Evolutionary conservation across 768 basidiomycete species (phyloP).

Genomic region (Cystobasidium ongulense): DNA sequence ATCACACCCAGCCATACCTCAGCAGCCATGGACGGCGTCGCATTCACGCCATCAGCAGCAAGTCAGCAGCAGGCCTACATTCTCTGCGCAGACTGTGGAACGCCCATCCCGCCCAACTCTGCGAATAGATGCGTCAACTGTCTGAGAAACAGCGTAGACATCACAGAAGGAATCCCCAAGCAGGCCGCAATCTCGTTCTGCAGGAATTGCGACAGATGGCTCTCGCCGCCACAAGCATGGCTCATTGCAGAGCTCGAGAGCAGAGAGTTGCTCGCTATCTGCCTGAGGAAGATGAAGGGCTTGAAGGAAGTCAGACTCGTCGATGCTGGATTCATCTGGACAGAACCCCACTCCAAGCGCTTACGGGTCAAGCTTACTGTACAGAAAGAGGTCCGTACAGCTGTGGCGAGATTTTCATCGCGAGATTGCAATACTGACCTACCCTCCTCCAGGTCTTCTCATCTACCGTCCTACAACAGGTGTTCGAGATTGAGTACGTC

Average conservation of each 20-base stretch:
- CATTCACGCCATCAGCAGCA: constrained; percentile 10
- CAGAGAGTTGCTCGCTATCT: constrained; percentile 83
- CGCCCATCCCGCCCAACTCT: constrained; percentile 51
- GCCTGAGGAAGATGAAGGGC: constrained; percentile 88
- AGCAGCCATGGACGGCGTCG: constrained; percentile 12
- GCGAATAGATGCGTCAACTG: constrained; percentile 86
- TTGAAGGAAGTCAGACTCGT: constrained; percentile 87
- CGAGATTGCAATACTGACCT: not conserved
- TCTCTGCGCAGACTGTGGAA: constrained; percentile 45
- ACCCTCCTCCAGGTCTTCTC: constrained; percentile 61
- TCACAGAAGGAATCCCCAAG: constrained; percentile 87
- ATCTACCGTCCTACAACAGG: constrained; percentile 90
- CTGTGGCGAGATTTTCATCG: not conserved
- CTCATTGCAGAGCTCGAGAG: constrained; percentile 78
- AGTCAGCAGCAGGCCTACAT: constrained; percentile 41
- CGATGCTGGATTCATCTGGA: constrained; percentile 99
- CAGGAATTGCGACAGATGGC: constrained; percentile 89
- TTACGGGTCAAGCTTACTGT: constrained; percentile 88
- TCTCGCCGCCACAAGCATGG: constrained; percentile 84
- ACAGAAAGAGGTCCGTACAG: constrained; percentile 77
- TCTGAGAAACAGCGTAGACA: constrained; percentile 84
- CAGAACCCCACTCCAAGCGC: constrained; percentile 93
- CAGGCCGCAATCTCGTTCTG: constrained; percentile 83
- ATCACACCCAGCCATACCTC: not conserved
- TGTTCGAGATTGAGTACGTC: constrained; percentile 91